Conservation (phyloP, 768 basidiomycete genomes). For the Psilocybe cubensis region DNA sequence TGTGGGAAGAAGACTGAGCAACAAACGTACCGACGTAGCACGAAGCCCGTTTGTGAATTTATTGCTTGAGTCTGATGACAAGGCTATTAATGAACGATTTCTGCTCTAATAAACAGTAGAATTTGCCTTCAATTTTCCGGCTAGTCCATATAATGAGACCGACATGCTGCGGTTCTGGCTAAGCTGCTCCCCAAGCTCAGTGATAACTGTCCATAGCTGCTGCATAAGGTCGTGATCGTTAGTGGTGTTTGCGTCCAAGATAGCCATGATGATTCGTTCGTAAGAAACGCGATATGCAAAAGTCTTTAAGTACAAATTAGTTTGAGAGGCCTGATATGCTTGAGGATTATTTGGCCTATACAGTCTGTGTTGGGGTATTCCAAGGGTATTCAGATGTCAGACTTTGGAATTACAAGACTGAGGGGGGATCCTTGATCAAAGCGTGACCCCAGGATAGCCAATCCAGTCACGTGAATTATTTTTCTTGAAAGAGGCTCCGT, state of each 20-base stretch:
- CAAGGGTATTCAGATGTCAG: background rate
- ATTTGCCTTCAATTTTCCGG: slow-evolving; percentile 76
- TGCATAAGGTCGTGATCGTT: slow-evolving; percentile 64
- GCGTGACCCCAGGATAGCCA: background rate
- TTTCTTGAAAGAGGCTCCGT: background rate
- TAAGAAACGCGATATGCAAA: background rate
- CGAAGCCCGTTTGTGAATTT: slow-evolving; percentile 91
- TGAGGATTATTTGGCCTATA: background rate
- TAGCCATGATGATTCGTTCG: slow-evolving; percentile 22
- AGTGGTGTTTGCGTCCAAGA: slow-evolving; percentile 45
- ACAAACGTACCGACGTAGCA: slow-evolving; percentile 69
- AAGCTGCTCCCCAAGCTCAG: slow-evolving; percentile 84
- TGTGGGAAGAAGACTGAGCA: background rate
- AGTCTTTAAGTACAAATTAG: slow-evolving; percentile 2
- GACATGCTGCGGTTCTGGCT: slow-evolving; percentile 77
- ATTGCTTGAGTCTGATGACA: slow-evolving; percentile 74
- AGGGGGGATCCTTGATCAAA: background rate
- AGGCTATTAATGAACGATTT: slow-evolving; percentile 1
- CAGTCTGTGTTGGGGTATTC: background rate
- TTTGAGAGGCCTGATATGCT: background rate
- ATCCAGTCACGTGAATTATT: slow-evolving; percentile 5
- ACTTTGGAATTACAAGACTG: background rate
- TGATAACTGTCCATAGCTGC: slow-evolving; percentile 68
- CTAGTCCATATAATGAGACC: slow-evolving; percentile 70
- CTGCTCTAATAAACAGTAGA: background rate